Base-by-base conservation (phyloP, 345 rosid species). In the Microcos paniculata region DNA sequence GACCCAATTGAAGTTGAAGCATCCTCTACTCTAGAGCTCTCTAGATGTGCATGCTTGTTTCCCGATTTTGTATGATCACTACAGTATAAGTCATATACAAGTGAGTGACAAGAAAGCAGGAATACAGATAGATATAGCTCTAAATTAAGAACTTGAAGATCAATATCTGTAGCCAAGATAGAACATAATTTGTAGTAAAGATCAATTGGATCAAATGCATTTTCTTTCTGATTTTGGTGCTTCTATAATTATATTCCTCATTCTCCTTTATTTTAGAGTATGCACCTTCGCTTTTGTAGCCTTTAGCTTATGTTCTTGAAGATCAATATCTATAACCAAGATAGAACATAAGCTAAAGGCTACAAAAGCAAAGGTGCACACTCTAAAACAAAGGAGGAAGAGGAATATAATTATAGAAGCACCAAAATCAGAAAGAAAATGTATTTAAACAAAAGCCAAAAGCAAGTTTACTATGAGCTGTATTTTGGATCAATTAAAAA, bases 1-100 rank as follows among this genome's bases (percentile, higher is more conserved):
- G 79, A 72, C 38, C 57, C 76, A 1, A 28, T 40, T 49, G 70
- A 57, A 79, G 76, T 46, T 69, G 82, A 80, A 40, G 51, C 55
- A 59, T 77, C 83, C 30, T 68, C 76, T 67, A 45, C 46, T 35
- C 65, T 67, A 56, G 77, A 62, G 51, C 52, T 78, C 62, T 82
- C 66, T 16, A 18, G 21, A 56, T 31, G 35, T 42, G 63, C 70
- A 69, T 24, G 64, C 11, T 48, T 73, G 19, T 62, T 76, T 16
- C 46, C 30, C 1, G 8, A 51, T 18, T 6, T 49, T 5, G 18
- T 18, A 48, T 18, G 18, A 16, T 72, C 16, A 66, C 40, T 40
- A 28, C 49, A 3, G 38, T 19, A 42, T 58, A 56, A 46, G 11
- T 0, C n/a, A n/a, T 12, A 18, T 12, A 56, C 4, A 18, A 42